phyloP scores from a whole-genome alignment of 345 rosid genomes.

The Populus ilicifolia region DNA sequence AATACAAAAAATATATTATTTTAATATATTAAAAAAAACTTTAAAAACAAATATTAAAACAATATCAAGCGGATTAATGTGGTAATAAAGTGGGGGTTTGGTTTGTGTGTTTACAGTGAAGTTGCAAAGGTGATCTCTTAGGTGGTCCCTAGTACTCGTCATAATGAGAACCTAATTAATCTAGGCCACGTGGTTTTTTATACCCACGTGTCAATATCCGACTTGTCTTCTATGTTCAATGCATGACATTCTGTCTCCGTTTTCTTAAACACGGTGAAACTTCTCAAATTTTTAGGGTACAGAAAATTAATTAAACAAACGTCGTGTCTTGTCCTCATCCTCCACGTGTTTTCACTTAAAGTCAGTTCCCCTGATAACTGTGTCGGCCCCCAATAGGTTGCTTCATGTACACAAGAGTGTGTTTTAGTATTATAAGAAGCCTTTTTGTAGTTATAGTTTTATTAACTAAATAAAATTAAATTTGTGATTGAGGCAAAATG shows the following conservation, averaged over 20 bases:
- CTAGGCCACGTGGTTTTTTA: constrained; percentile 32
- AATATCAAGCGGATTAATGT: too few species aligned
- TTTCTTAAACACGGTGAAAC: constrained; percentile 10
- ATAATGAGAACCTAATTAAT: constrained; percentile 7
- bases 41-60: too few species aligned
- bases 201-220: constrained; percentile 27
- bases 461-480: too few species aligned
- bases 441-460: too few species aligned
- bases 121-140: constrained; percentile 7
- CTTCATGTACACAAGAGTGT: too few species aligned
- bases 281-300: background rate
- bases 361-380: background rate
- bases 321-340: background rate
- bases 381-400: too few species aligned
- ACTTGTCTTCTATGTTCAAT: constrained; percentile 14
- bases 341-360: background rate
- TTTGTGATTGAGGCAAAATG: too few species aligned
- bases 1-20: too few species aligned
- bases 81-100: background rate
- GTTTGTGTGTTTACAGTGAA: too few species aligned
- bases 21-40: too few species aligned
- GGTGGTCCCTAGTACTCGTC: constrained; percentile 34
- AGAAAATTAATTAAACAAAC: background rate
- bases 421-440: too few species aligned
- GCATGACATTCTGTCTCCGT: constrained; percentile 31